Evolutionary conservation across 164 flowering plant genomes (phyloP).

Genomic region (Cinnamomum chago): DNA sequence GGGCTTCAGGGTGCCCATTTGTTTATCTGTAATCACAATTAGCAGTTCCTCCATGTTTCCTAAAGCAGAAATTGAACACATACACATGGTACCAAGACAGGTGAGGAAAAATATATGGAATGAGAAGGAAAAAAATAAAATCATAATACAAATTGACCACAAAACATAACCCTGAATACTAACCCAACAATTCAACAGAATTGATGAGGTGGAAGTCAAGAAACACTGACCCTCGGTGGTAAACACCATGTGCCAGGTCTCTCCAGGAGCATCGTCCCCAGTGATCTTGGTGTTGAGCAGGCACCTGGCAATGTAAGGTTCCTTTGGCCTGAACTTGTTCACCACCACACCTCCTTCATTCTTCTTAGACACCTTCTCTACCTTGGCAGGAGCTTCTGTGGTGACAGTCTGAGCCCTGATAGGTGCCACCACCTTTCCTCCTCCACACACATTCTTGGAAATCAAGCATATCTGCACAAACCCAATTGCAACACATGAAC

Average conservation of each 20-base stretch:
- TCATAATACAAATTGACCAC: too few species aligned
- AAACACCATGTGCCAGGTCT: slow-evolving; percentile 99
- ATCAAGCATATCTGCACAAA: slow-evolving; percentile 38
- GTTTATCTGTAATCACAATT: too few species aligned
- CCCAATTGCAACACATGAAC: neutral
- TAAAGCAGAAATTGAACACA: too few species aligned
- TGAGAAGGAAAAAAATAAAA: too few species aligned
- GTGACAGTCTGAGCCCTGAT: slow-evolving; percentile 80
- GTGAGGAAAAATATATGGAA: too few species aligned
- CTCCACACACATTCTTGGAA: slow-evolving; percentile 41
- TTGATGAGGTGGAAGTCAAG: neutral
- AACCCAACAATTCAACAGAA: neutral
- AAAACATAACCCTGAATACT: too few species aligned
- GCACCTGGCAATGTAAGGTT: slow-evolving; percentile 75
- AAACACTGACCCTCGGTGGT: slow-evolving; percentile 72
- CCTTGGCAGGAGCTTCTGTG: slow-evolving; percentile 79
- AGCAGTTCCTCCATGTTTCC: too few species aligned
- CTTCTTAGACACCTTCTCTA: slow-evolving; percentile 73
- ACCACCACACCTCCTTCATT: slow-evolving; percentile 77
- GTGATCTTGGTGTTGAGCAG: slow-evolving; percentile 94
- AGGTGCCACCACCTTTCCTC: slow-evolving; percentile 40
- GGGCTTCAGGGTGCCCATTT: too few species aligned
- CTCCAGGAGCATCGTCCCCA: slow-evolving; percentile 98
- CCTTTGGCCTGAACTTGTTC: slow-evolving; percentile 84
- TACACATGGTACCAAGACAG: too few species aligned